Base-by-base conservation (phyloP, 768 basidiomycete genomes). In the Mycena polygramma region DNA sequence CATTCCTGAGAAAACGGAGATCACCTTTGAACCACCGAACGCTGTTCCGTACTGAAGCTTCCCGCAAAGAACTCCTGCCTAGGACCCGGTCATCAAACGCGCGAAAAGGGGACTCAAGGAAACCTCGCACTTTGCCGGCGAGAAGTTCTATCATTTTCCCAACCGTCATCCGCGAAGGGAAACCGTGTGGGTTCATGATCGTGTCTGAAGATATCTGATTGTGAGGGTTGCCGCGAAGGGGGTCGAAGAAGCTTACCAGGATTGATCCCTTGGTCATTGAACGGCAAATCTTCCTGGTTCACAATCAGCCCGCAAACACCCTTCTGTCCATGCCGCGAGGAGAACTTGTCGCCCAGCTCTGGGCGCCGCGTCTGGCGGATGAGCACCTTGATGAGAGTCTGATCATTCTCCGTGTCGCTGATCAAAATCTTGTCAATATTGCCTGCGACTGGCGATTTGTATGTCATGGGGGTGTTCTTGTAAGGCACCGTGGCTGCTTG, bases 121-220 rank as follows among this genome's bases (percentile, higher is more conserved):
- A 46, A 54, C 62, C 15, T 35, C 43, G 46, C 66, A 94, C 94
- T 88, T 99, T 99, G 59, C 98, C 97, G 15, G 96, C 94, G 39
- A 99, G 83, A 24, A 98, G 85, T 81, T 99, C 98, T 62, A 99
- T 98, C 98, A 99, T 99, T 85, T 99, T 99, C 57, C 98, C 98
- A 36, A 99, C 98, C 30, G 98, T 99, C 96, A 97, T 98, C 63
- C 97, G 94, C 66, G 95, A 97, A 7, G 98, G 98, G 87, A 99
- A 99, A 77, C 98, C 98, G 81, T 99, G 98, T 4, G 98, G 98
- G 79, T 99, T 99, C 97, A 99, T 99, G 83, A 99, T 98, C 20
- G 97, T 95, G 81, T 99, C 97, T 93, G 68, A 65, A 80, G 52
- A 13, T 43, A 17, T 59, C 75, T 10, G 15, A 30, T 35, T 49